These are phyloP conservation scores for Tuber umbilicatum DNA, from an alignment of 495 filamentous ascomycete species.

Conservation along the genomic window DNA sequence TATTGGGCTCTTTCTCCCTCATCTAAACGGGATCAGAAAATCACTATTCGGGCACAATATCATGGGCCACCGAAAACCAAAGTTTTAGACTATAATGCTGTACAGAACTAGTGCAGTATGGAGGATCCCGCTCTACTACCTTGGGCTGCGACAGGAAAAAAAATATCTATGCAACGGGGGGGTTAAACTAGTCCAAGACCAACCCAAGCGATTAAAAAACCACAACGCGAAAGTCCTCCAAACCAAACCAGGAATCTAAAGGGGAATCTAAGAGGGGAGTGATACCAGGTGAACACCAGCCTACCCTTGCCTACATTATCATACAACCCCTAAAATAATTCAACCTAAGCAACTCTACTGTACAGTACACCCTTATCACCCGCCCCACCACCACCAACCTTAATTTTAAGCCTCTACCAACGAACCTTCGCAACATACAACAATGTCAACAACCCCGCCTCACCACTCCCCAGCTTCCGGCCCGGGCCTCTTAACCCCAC, in stretches of 20 bases:
- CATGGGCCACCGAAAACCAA: not conserved
- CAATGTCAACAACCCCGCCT: conserved; percentile 20
- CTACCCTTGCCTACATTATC: not conserved
- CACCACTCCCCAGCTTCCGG: conserved; percentile 17
- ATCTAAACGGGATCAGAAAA: not conserved
- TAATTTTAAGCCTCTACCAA: not conserved
- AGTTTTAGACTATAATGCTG: not conserved
- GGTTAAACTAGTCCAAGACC: not conserved
- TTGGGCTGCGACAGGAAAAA: not conserved
- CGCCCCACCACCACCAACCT: not conserved
- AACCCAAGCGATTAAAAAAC: not conserved
- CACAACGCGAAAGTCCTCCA: too few relatives aligned
- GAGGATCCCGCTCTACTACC: not conserved
- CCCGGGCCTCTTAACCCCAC: conserved; percentile 52
- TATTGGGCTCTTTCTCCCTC: not conserved
- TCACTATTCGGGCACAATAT: not conserved
- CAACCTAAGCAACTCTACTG: not conserved
- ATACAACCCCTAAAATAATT: not conserved
- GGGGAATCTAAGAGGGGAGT: not conserved
- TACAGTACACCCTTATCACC: too few relatives aligned
- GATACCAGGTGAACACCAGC: not conserved
- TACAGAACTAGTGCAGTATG: not conserved
- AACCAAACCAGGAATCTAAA: not conserved
- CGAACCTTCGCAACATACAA: not conserved
- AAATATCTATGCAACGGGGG: not conserved